Percentiles rank a stretch among this genome's conserved stretches.
Evolutionary conservation across 768 basidiomycete genomes (phyloP).

Genomic region (Mycena venus): DNA sequence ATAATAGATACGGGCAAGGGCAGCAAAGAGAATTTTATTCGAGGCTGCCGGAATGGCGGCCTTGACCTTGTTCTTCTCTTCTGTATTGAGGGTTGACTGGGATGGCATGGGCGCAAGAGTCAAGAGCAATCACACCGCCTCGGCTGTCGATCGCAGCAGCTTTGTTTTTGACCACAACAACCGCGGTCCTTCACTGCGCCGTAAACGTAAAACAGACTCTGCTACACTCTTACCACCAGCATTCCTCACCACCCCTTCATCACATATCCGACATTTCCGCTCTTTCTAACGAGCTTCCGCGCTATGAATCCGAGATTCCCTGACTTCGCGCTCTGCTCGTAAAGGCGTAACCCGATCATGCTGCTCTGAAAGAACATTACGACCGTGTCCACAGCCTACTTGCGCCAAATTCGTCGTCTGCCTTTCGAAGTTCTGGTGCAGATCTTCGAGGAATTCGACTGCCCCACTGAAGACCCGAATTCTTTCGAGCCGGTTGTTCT

Average conservation of each 20-base stretch:
- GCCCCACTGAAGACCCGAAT: no score
- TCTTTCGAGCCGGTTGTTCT: no score
- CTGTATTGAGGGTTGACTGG: constrained; percentile 74
- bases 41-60: constrained; percentile 64
- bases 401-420: neutral
- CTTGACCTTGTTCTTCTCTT: constrained; percentile 87
- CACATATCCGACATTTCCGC: neutral
- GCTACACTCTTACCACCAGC: no score
- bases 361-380: neutral
- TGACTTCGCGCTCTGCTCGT: neutral
- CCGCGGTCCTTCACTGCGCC: no score
- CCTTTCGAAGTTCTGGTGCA: neutral
- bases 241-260: neutral
- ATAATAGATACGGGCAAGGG: constrained; percentile 91
- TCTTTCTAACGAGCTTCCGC: neutral
- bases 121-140: neutral
- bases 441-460: neutral
- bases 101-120: constrained; percentile 70
- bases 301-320: neutral
- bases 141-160: no score
- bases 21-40: constrained; percentile 87
- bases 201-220: no score
- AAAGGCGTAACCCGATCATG: neutral
- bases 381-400: neutral
- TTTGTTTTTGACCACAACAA: no score